These are phyloP conservation scores for Cornus suecica DNA, from an alignment of 148 eudicot species.

Conservation along the genomic window DNA sequence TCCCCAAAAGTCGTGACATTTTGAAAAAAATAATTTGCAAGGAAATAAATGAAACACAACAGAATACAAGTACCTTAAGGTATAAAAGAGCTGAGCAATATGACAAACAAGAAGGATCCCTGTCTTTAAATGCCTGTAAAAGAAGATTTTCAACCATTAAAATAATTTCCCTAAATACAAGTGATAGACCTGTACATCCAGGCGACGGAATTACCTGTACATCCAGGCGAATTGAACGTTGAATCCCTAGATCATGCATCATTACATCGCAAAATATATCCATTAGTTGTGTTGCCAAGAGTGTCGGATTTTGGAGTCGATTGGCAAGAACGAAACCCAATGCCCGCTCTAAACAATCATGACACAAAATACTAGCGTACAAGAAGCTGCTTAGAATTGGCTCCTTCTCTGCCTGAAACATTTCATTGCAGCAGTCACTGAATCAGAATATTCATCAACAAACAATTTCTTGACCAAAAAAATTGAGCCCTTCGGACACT, in stretches of 20 bases:
- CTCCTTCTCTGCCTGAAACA: conserved; percentile 61
- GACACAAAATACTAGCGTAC: conserved; percentile 54
- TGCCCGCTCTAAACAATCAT: conserved; percentile 49
- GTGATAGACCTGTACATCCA: background rate
- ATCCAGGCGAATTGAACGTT: conserved; percentile 51
- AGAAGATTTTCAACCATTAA: background rate
- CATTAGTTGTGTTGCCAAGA: conserved; percentile 48
- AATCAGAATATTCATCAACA: background rate
- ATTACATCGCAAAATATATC: conserved; percentile 48
- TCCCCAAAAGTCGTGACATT: background rate
- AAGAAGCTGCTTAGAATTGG: conserved; percentile 62
- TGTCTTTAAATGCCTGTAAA: conserved; percentile 51
- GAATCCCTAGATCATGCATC: conserved; percentile 38
- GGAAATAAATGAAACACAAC: background rate
- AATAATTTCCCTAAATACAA: background rate
- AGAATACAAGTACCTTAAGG: conserved; percentile 39
- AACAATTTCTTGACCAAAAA: background rate
- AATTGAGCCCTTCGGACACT: background rate
- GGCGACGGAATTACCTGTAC: conserved; percentile 37
- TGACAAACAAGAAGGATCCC: conserved; percentile 63
- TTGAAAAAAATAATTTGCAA: background rate
- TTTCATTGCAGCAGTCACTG: background rate
- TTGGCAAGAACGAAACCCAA: conserved; percentile 55
- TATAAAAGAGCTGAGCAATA: conserved; percentile 55
- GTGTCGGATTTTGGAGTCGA: conserved; percentile 49